A percentile compares a stretch with the other conserved stretches of the same genome.
phyloP scores from a whole-genome alignment of 2,329 filamentous ascomycete species.

The Nakataea oryzae region DNA sequence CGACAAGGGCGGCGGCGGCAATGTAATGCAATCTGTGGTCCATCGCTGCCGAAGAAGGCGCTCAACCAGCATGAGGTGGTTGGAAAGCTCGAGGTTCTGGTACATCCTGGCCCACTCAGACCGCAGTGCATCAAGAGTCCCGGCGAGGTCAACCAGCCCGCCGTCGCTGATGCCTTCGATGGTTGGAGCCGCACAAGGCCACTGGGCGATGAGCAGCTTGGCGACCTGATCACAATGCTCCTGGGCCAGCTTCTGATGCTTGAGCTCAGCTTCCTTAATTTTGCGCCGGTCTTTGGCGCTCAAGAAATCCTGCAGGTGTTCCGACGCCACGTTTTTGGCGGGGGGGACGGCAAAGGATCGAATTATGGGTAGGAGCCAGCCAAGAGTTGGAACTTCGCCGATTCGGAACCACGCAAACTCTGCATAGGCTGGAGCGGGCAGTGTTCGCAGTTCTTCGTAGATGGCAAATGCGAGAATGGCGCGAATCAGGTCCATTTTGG shows the following conservation, averaged over 20 bases:
- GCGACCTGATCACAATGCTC: constrained; percentile 26
- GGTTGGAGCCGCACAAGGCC: constrained; percentile 28
- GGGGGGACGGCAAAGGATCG: background rate
- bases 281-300: constrained; percentile 19
- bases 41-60: constrained; percentile 21
- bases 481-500: constrained; percentile 14
- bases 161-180: constrained; percentile 15
- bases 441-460: constrained; percentile 23
- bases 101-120: constrained; percentile 36
- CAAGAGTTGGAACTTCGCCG: constrained; percentile 12
- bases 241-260: constrained; percentile 19
- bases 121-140: constrained; percentile 26
- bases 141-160: constrained; percentile 20
- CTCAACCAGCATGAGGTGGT: constrained; percentile 33
- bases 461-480: constrained; percentile 32
- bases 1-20: background rate
- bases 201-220: constrained; percentile 28
- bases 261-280: constrained; percentile 16
- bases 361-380: background rate
- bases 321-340: constrained; percentile 4
- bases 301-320: constrained; percentile 9
- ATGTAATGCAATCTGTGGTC: constrained; percentile 10
- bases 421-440: constrained; percentile 23
- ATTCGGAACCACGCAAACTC: constrained; percentile 24
- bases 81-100: constrained; percentile 34